Evolutionary conservation across 2,329 filamentous ascomycete genomes (phyloP), one percentile per base, ranked within the genome.

Genomic region (Aspergillus proliferans): DNA sequence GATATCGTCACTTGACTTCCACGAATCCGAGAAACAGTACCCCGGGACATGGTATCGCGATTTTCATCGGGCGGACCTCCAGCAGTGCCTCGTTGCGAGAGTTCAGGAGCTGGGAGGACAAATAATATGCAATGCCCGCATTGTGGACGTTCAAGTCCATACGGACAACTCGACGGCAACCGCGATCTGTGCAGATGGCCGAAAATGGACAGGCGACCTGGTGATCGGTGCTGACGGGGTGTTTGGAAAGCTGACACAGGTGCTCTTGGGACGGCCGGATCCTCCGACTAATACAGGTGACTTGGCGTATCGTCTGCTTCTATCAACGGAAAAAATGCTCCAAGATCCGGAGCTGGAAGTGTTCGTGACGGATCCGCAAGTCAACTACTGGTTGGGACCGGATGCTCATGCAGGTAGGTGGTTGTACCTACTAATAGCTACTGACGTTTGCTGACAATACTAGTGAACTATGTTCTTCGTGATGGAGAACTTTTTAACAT

Each of bases 401-500:
- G 63, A 71, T 40, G 66, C 67, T 12, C 79, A 82, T 55, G 76
- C 74, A 22, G 64, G 61, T 64, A 49, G 12, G 39, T 12, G 10
- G 7, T 21, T 26, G 52, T 48, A 5, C 34, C 14, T n/a, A 18
- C 14, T 36, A 18, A 4, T 7, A 18, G 6, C 3, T 7, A 4
- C 14, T 1, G 5, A 3, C 15, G 9, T 4, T 2, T 10, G 2
- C 0, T 47, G 4, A 41, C 10, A 6, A 34, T 18, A 8, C 12
- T 26, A 64, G 78, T 82, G 0, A 78, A 76, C 0, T 87, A 86
- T 60, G 80, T 81, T 0, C 65, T 87, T 46, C 74, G 81, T 0
- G 74, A 69, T 0, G 81, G 82, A 0, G 54, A 63, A 14, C 46
- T 63, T 1, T 64, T 64, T 33, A 64, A 64, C 28, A 75, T 87